Base-by-base conservation (phyloP, 2,329 filamentous ascomycete genomes). In the Tympanopsis confertula region DNA sequence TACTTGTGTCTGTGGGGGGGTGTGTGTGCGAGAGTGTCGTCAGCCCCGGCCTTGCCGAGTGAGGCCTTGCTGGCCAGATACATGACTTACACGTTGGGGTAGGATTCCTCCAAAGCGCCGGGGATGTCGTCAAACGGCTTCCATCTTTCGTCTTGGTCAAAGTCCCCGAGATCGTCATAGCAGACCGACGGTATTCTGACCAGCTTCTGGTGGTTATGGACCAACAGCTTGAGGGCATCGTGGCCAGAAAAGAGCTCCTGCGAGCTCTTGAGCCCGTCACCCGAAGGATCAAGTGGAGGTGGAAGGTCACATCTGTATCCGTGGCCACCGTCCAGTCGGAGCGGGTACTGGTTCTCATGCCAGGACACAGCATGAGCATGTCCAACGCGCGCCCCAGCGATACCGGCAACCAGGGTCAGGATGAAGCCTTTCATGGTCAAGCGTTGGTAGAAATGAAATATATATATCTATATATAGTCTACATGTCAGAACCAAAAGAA, bases 101-200 rank as follows among this genome's bases (percentile, higher is more conserved):
- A 77, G 0, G 67, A 61, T 40, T 57, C 48, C 30, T 57, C 53
- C 4, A 77, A 52, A 20, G 67, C 65, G 2, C 62, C 47, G 37
- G 70, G 63, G 5, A 76, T 57, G 5, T 65, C 54, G 35, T 66
- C 63, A 45, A 74, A 73, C 0, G 69, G 61, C 22, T 66, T 56
- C 71, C 71, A 77, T 38, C 72, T 59, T 38, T 61, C 51, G 45
- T 78, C 72, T 28, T 66, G 52, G n/a, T 66, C 67, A 17, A 74
- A 62, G 3, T 59, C 52, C 3, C 71, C 70, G 36, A 72, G 62
- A 40, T 76, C 69, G 41, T 78, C 72, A 43, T 66, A 76, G 33
- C 63, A 71, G 30, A 75, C 55, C 1, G 70, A 68, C 1, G 68
- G 65, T 30, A 78, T 63, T 39, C 65, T 61, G 12, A 77, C 72